Base-by-base conservation (phyloP, 306 rosid genomes). In the Astragalus glycyphyllos region DNA sequence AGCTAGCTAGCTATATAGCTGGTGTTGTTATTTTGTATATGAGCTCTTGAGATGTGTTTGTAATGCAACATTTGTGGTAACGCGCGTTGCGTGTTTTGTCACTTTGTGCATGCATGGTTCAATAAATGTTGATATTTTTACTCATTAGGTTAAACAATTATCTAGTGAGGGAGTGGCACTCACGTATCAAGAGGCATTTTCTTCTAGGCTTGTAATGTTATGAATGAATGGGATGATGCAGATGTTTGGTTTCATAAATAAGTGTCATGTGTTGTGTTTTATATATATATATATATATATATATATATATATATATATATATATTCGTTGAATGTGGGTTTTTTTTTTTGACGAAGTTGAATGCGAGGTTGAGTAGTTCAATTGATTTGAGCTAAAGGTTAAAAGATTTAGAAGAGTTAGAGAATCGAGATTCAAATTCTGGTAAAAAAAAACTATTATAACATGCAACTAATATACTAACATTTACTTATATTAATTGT, bases 101-200 rank as follows among this genome's bases (percentile, higher is more conserved):
- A n/a, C n/a, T n/a, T n/a, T 46, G 57, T 46, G 29, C 12, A 47
- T 47, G 58, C 15, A 65, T 65, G 58, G 44, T 65, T 47, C 32
- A 14, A 31, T 64, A 26, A 26, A 2, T 50, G 40, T 5, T 8
- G 56, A 50, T 50, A 9, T 50, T 48, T n/a, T 26, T 26, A 45
- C 13, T n/a, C 56, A 29, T 65, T 65, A 65, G 56, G 41, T 65
- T 65, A 29, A 44, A 45, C 11, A 11, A 26, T 11, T 42, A 61
- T 40, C 12, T 62, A 42, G 41, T 41, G 37, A 63, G 38, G 23
- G 5, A 31, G 37, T 42, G 17, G 51, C 10, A 42, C 48, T 11
- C 6, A 48, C 2, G 6, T 13, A 20, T 13, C 23, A 13, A 13
- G 54, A 48, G 54, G 8, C 23, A 5, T 13, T 1, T 13, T 13